A percentile compares a stretch with the other conserved stretches of the same genome.
phyloP scores from a whole-genome alignment of 2,329 filamentous ascomycete genomes.

The Nothophoma quercina region DNA sequence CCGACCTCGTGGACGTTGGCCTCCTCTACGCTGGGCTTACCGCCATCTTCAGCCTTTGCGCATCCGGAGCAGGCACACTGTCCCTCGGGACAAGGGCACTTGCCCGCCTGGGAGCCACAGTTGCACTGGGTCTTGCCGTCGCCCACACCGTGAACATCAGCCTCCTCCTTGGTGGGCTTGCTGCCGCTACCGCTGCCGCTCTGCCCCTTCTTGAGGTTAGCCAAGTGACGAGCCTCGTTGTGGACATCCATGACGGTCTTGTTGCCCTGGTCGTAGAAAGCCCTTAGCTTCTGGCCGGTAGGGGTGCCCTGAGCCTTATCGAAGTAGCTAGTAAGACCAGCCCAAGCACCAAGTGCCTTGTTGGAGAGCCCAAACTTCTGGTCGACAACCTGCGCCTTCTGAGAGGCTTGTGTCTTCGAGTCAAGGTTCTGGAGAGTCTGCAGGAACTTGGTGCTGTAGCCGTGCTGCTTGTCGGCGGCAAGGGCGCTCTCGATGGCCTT shows the following conservation, averaged over 20 bases:
- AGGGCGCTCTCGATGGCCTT: conserved; percentile 82
- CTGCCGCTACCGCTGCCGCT: conserved; percentile 13
- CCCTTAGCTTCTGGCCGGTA: conserved; percentile 84
- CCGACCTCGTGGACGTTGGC: conserved; percentile 49
- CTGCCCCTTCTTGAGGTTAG: conserved; percentile 75
- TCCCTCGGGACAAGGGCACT: conserved; percentile 56
- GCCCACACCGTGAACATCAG: conserved; percentile 48
- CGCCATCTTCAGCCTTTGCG: conserved; percentile 47
- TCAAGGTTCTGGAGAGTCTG: conserved; percentile 79
- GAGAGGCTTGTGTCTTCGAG: conserved; percentile 83
- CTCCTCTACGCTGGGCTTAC: conserved; percentile 46
- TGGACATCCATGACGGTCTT: conserved; percentile 96
- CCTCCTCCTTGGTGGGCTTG: conserved; percentile 46
- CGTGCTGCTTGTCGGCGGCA: conserved; percentile 87
- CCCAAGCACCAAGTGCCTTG: conserved; percentile 72
- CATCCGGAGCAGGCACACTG: conserved; percentile 58
- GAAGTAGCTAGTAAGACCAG: conserved; percentile 84
- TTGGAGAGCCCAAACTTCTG: conserved; percentile 81
- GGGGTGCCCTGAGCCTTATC: conserved; percentile 89
- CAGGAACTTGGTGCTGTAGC: conserved; percentile 82
- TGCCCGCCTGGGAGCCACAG: conserved; percentile 52
- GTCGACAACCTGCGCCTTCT: conserved; percentile 85
- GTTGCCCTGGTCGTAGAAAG: conserved; percentile 85
- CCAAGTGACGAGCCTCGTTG: conserved; percentile 84
- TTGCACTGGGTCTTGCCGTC: conserved; percentile 58